Evolutionary conservation across 345 rosid genomes (phyloP).

Genomic region (Heritiera littoralis): DNA sequence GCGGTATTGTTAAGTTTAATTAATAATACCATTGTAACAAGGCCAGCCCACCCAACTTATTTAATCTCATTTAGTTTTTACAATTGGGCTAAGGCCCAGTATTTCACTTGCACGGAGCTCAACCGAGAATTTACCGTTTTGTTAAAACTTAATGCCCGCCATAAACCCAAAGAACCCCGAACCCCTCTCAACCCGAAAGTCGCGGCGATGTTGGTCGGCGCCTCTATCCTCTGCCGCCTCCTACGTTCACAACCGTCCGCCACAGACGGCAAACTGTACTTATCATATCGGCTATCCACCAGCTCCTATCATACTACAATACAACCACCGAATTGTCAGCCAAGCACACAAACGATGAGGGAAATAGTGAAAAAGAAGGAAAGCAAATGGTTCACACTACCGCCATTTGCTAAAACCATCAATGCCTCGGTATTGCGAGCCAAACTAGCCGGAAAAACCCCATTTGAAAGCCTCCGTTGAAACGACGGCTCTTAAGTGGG

Average conservation of each 20-base stretch:
- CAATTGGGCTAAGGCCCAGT: neutral
- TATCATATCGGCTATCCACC: neutral
- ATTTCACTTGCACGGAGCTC: no score
- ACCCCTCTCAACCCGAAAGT: neutral
- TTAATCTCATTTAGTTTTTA: neutral
- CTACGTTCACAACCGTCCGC: constrained; percentile 24
- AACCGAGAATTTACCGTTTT: no score
- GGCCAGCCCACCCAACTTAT: neutral
- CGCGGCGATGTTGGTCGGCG: constrained; percentile 25
- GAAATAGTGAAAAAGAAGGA: neutral
- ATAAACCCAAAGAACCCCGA: neutral
- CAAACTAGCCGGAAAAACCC: constrained; percentile 32
- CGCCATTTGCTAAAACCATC: constrained; percentile 55
- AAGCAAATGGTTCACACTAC: constrained; percentile 70
- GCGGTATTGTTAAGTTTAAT: no score
- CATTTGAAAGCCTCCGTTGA: constrained; percentile 23
- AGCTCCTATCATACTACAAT: constrained; percentile 30
- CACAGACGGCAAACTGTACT: neutral
- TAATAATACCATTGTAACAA: neutral
- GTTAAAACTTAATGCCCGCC: neutral
- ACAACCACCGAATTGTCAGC: constrained; percentile 11
- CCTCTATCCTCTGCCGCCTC: constrained; percentile 38
- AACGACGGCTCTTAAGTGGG: constrained; percentile 82
- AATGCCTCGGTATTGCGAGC: constrained; percentile 51
- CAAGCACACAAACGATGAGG: neutral